phyloP scores from a whole-genome alignment of 2,329 filamentous ascomycete species.

The Aspergillus novoparasiticus region DNA sequence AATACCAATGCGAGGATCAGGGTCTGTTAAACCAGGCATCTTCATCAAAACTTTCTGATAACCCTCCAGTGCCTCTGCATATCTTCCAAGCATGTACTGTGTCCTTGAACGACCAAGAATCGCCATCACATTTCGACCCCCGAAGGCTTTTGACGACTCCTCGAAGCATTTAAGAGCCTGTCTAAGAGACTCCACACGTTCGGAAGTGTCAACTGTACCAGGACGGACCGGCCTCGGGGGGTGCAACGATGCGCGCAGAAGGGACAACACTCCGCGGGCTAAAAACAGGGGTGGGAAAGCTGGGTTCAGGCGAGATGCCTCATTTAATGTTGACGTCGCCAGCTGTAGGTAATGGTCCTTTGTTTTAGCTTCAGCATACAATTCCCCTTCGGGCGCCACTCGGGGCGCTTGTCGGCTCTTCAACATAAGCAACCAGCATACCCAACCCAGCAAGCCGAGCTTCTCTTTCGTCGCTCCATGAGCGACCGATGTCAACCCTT shows the following conservation, averaged over 20 bases:
- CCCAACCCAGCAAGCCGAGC: conserved; percentile 77
- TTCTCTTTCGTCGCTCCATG: conserved; percentile 76
- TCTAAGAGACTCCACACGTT: conserved; percentile 76
- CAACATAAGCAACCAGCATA: conserved; percentile 89
- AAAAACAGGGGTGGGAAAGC: conserved; percentile 89
- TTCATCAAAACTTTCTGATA: conserved; percentile 88
- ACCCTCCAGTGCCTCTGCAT: conserved; percentile 74
- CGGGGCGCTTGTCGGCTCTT: conserved; percentile 82
- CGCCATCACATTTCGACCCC: conserved; percentile 87
- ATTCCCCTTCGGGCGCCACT: conserved; percentile 64
- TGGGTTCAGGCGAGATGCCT: conserved; percentile 91
- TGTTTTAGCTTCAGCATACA: conserved; percentile 74
- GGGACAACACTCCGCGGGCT: conserved; percentile 83
- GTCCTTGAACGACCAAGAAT: conserved; percentile 86
- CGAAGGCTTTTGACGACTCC: conserved; percentile 82
- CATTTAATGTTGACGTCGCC: conserved; percentile 90
- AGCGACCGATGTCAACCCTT: conserved; percentile 72
- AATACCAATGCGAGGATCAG: conserved; percentile 93
- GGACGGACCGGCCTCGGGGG: conserved; percentile 68
- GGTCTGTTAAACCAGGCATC: conserved; percentile 85
- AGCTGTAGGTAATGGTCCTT: conserved; percentile 92
- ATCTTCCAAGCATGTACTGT: conserved; percentile 83
- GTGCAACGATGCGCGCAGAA: conserved; percentile 84
- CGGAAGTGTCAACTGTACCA: conserved; percentile 66
- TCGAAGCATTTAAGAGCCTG: conserved; percentile 92